A percentile compares a stretch with the other conserved stretches of the same genome.
These are phyloP conservation scores for Apophysomyces trapeziformis DNA, from an alignment of 371 early-diverging fungal species.

Conservation along the genomic window DNA sequence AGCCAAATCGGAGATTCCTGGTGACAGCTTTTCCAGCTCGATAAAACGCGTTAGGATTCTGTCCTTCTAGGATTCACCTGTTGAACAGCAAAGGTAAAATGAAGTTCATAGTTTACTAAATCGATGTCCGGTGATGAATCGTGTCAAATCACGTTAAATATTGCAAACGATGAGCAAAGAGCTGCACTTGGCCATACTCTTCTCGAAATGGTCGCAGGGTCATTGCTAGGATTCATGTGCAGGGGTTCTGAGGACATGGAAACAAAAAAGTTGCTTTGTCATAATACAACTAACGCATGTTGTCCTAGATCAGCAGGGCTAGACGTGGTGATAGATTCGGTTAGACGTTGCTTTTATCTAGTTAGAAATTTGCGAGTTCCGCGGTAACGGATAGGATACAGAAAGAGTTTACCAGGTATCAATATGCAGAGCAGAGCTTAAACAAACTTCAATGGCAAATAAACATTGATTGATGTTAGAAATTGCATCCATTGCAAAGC, in stretches of 20 bases:
- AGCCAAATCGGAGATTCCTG: too few relatives aligned
- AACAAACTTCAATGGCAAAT: too few relatives aligned
- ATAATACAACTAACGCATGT: neutral
- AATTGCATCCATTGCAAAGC: too few relatives aligned
- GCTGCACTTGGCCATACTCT: neutral
- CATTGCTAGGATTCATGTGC: conserved; percentile 8
- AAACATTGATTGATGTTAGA: too few relatives aligned
- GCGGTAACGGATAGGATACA: too few relatives aligned
- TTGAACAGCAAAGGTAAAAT: neutral
- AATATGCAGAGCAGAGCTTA: too few relatives aligned
- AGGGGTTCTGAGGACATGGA: conserved; percentile 4
- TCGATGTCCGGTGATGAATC: conserved; percentile 5
- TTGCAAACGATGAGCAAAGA: conserved; percentile 3
- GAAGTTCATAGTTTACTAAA: neutral
- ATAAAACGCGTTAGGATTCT: neutral
- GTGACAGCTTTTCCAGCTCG: too few relatives aligned
- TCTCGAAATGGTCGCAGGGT: conserved; percentile 4
- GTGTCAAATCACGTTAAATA: conserved; percentile 8
- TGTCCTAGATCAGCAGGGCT: too few relatives aligned
- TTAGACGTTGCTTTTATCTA: too few relatives aligned
- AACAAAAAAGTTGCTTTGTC: neutral
- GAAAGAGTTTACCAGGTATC: too few relatives aligned
- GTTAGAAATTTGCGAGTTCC: too few relatives aligned
- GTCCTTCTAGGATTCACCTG: neutral
- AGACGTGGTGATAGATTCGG: too few relatives aligned